Conservation (phyloP, 208 protist species). For the Leishmania aethiopica region DNA sequence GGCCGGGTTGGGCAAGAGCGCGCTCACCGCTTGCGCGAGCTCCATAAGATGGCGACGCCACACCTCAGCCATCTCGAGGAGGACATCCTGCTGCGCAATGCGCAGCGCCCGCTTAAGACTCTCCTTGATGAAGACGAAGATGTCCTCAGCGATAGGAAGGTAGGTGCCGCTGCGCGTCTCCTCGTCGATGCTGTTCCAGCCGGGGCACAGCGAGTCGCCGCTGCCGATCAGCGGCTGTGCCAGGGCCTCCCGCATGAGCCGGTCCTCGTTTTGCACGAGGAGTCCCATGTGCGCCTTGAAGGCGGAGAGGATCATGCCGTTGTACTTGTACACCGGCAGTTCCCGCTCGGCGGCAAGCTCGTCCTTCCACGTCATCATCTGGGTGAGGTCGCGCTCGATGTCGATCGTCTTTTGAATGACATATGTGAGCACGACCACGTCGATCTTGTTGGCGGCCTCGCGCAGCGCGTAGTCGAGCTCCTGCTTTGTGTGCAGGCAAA, state of each 20-base stretch:
- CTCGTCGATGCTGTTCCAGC: slow-evolving; percentile 68
- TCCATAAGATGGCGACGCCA: slow-evolving; percentile 80
- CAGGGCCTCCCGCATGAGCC: slow-evolving; percentile 85
- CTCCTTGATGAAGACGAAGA: slow-evolving; percentile 93
- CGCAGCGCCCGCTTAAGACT: slow-evolving; percentile 81
- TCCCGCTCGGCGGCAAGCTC: slow-evolving; percentile 58
- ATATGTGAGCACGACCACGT: slow-evolving; percentile 88
- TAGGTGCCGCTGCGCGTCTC: slow-evolving; percentile 55
- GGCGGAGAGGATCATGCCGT: slow-evolving; percentile 79
- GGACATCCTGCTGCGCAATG: slow-evolving; percentile 86
- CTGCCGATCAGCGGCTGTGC: slow-evolving; percentile 81
- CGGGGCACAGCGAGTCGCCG: slow-evolving; percentile 71
- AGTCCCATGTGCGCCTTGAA: slow-evolving; percentile 88
- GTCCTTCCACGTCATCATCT: slow-evolving; percentile 79
- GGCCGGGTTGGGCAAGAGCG: slow-evolving; percentile 49
- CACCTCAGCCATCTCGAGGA: slow-evolving; percentile 86
- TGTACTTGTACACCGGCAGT: slow-evolving; percentile 83
- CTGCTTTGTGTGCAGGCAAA: slow-evolving; percentile 90
- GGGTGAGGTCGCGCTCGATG: slow-evolving; percentile 91
- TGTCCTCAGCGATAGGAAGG: slow-evolving; percentile 86
- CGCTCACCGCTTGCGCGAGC: slow-evolving; percentile 43
- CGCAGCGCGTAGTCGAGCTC: slow-evolving; percentile 83
- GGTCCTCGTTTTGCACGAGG: slow-evolving; percentile 81
- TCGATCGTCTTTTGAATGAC: slow-evolving; percentile 94
- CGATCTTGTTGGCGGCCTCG: slow-evolving; percentile 71